A percentile compares a stretch with the other conserved stretches of the same genome.
These are phyloP conservation scores for Yueomyces sinensis DNA, from an alignment of 805 yeast genomes.

Conservation along the genomic window DNA sequence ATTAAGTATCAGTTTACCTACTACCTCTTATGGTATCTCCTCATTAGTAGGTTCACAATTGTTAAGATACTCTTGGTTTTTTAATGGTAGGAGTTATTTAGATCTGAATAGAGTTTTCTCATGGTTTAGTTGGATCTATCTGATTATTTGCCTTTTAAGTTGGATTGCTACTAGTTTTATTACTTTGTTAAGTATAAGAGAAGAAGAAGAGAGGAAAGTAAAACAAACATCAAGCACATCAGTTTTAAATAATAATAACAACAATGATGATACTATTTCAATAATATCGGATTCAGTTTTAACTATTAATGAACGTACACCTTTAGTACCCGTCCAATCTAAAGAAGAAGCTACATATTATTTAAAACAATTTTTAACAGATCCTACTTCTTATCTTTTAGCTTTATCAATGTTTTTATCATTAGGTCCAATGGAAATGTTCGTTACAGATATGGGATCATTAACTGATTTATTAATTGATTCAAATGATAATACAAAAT, in stretches of 20 bases:
- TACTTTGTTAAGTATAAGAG: constrained; percentile 34
- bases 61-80: constrained; percentile 31
- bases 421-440: constrained; percentile 78
- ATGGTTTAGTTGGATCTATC: constrained; percentile 39
- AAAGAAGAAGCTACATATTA: not conserved
- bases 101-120: constrained; percentile 40
- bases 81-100: constrained; percentile 19
- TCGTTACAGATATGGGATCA: constrained; percentile 71
- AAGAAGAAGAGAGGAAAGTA: not conserved
- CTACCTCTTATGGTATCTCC: constrained; percentile 75
- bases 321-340: constrained; percentile 17
- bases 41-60: constrained; percentile 62
- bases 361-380: constrained; percentile 26
- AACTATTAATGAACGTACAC: constrained; percentile 6
- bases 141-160: constrained; percentile 42
- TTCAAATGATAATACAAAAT: constrained; percentile 1
- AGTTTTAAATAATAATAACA: constrained; percentile 40
- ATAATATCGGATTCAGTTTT: not conserved
- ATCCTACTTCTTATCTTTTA: constrained; percentile 51
- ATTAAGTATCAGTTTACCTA: constrained; percentile 77
- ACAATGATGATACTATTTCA: constrained; percentile 13
- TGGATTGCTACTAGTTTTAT: constrained; percentile 56
- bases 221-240: constrained; percentile 31
- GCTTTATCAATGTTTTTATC: constrained; percentile 49
- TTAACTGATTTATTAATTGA: constrained; percentile 31